Evolutionary conservation across 495 filamentous ascomycete species (phyloP), one percentile per base, ranked within the genome.

Genomic region (Barbatosphaeria neglecta): DNA sequence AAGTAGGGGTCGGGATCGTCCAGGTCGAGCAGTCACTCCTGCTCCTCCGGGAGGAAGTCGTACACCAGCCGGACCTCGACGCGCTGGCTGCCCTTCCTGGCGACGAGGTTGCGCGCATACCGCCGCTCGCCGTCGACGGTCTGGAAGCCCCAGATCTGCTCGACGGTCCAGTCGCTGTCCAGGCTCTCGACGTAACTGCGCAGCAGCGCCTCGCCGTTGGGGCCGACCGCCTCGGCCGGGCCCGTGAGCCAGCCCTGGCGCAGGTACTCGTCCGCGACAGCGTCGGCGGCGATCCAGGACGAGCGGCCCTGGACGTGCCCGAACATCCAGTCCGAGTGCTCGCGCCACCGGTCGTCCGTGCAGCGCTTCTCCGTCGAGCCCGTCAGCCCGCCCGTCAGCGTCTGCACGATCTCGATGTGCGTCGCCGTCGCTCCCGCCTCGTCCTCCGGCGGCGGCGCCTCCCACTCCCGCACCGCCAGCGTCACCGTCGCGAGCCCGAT

Each of bases 401-500:
- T 71, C 66, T 95, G 89, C 22, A 80, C 73, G 60, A 94, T 84
- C 64, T 93, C 83, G 68, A 96, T 79, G 72, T 87, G 85, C 46
- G 75, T 70, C 6, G 74, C 54, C 11, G 57, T 54, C 3, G 65
- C 62, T 1, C 61, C 44, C 35, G 57, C 50, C 37, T 64, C 64
- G 13, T 60, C 48, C 23, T 66, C 61, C 27, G 65, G 68, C 6
- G 66, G 75, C 46, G 61, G 57, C 9, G 54, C 70, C 18, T 66
- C 61, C 70, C 76, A 87, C 55, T 88, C 74, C 53, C 78, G 78
- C 48, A 86, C 57, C 43, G 76, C 53, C 19, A 94, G 77, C 11
- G 83, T 87, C 17, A 96, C 61, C 22, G 80, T 86, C 2, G 89
- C 84, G 8, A 80, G 56, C 51, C 64, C 55, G 62, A 95, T 81